phyloP scores from a whole-genome alignment of 257 asterid species.

The Gentiana macrophylla region DNA sequence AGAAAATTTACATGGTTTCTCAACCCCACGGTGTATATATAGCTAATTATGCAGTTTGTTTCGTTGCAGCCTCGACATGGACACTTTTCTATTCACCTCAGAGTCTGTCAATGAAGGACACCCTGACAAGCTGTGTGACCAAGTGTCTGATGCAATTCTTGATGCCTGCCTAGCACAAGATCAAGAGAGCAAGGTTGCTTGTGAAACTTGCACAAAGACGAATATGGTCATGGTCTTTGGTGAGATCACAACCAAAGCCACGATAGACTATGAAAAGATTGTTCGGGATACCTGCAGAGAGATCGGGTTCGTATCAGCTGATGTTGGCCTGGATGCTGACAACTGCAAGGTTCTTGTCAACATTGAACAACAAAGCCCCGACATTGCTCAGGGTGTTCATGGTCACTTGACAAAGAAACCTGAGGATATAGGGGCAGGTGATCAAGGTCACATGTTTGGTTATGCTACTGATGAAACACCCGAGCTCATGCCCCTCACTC shows the following conservation, averaged over 20 bases:
- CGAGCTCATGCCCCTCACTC: constrained; percentile 88
- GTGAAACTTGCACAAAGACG: constrained; percentile 85
- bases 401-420: constrained; percentile 92
- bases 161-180: constrained; percentile 88
- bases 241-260: constrained; percentile 88
- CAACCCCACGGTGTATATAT: too few species aligned
- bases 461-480: constrained; percentile 91
- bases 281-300: constrained; percentile 82
- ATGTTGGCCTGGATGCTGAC: constrained; percentile 93
- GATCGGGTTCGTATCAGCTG: constrained; percentile 69
- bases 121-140: constrained; percentile 94
- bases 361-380: constrained; percentile 93
- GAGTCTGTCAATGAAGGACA: constrained; percentile 91
- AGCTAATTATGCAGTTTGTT: neutral
- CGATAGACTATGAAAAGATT: constrained; percentile 63
- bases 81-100: constrained; percentile 69
- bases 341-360: constrained; percentile 90
- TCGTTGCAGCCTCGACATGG: constrained; percentile 47
- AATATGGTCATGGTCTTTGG: constrained; percentile 97
- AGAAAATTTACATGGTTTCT: too few species aligned
- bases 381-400: constrained; percentile 91
- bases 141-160: constrained; percentile 87
- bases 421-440: constrained; percentile 94
- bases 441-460: constrained; percentile 92
- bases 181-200: constrained; percentile 85